These are phyloP conservation scores for Rhizopogon roseolus DNA, from an alignment of 768 basidiomycete species.

Conservation along the genomic window DNA sequence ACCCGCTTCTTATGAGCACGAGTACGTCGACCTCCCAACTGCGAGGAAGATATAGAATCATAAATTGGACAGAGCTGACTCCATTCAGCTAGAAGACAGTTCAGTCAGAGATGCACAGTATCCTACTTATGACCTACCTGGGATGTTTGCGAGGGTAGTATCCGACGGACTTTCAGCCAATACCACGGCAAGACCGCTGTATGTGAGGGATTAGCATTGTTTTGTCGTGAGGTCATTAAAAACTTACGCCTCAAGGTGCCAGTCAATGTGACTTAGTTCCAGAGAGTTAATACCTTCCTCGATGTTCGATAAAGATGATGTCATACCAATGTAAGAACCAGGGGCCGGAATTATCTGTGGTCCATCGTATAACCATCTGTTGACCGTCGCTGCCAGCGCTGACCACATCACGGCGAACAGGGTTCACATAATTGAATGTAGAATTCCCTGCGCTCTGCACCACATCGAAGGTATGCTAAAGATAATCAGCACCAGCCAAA, in stretches of 20 bases:
- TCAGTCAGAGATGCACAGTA: too few relatives aligned
- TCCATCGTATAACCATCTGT: conserved; percentile 39
- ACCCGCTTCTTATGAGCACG: too few relatives aligned
- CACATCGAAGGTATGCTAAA: conserved; percentile 41
- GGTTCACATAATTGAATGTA: conserved; percentile 45
- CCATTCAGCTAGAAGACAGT: too few relatives aligned
- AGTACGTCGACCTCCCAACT: neutral
- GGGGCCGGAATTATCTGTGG: conserved; percentile 49
- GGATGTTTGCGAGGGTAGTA: too few relatives aligned
- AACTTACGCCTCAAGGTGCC: conserved; percentile 13
- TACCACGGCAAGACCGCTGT: too few relatives aligned
- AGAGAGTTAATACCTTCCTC: neutral
- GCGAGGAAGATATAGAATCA: too few relatives aligned
- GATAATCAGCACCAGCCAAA: neutral
- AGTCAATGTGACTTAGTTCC: conserved; percentile 9
- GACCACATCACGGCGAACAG: conserved; percentile 46
- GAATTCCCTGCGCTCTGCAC: conserved; percentile 35
- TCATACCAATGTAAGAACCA: conserved; percentile 24
- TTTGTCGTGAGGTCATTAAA: too few relatives aligned
- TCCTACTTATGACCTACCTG: too few relatives aligned
- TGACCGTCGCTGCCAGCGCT: conserved; percentile 15
- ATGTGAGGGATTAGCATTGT: too few relatives aligned
- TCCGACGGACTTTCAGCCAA: neutral
- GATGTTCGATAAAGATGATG: neutral
- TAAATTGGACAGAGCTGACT: too few relatives aligned